phyloP scores from a whole-genome alignment of 1,284 basidiomycete genomes.

The Waitea zeae region DNA sequence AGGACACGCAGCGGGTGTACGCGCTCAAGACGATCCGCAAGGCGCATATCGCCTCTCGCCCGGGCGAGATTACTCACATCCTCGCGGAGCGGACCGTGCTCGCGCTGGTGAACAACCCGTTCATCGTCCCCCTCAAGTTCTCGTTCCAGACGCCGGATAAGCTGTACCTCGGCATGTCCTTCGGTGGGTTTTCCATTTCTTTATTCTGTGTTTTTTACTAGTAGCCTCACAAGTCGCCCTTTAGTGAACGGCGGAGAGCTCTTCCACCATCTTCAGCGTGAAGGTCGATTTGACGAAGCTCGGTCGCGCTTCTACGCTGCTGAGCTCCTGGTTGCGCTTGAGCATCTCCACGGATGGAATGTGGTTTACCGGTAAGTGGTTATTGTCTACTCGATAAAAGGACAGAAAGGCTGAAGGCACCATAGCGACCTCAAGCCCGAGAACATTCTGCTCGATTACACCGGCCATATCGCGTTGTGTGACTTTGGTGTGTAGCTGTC shows the following conservation, averaged over 20 bases:
- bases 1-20: conserved; percentile 96
- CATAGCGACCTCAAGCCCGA: conserved; percentile 88
- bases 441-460: conserved; percentile 94
- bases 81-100: conserved; percentile 94
- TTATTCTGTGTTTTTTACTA: neutral
- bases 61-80: conserved; percentile 96
- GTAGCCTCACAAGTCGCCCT: neutral
- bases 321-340: conserved; percentile 85
- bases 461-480: conserved; percentile 94
- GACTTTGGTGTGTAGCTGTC: conserved; percentile 62
- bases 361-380: conserved; percentile 79
- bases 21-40: conserved; percentile 98
- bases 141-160: conserved; percentile 98
- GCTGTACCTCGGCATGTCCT: conserved; percentile 93
- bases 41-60: conserved; percentile 92
- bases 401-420: no score
- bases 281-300: conserved; percentile 91
- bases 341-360: conserved; percentile 95
- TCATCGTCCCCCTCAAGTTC: conserved; percentile 98
- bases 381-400: conserved; percentile 1
- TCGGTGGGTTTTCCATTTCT: conserved; percentile 31
- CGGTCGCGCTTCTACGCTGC: conserved; percentile 94
- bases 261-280: conserved; percentile 94
- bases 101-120: conserved; percentile 95
- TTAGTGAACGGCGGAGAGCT: conserved; percentile 93